A percentile compares a stretch with the other conserved stretches of the same genome.
Evolutionary conservation across 495 filamentous ascomycete species (phyloP).

Genomic region (Aspergillus kassunensis): DNA sequence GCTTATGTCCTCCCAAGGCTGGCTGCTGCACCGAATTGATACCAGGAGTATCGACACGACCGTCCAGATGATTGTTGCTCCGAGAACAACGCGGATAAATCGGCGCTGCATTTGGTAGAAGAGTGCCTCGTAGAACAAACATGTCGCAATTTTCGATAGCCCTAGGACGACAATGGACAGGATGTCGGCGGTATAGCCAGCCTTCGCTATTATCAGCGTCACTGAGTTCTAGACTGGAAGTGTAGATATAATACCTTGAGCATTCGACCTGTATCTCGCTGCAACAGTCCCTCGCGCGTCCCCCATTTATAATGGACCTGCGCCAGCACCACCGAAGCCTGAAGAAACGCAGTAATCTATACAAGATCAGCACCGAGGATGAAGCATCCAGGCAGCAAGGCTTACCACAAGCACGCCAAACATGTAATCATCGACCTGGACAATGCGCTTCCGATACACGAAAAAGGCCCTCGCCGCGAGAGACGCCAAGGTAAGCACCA

Average conservation of each 20-base stretch:
- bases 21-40: slow-evolving; percentile 13
- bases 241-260: too few species aligned
- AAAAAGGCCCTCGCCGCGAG: slow-evolving; percentile 20
- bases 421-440: slow-evolving; percentile 22
- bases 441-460: slow-evolving; percentile 8
- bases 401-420: slow-evolving; percentile 23
- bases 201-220: not conserved
- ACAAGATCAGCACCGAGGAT: not conserved
- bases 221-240: too few species aligned
- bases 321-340: not conserved
- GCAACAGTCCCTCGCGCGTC: not conserved
- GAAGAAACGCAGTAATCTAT: slow-evolving; percentile 3
- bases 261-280: not conserved
- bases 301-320: slow-evolving; percentile 11
- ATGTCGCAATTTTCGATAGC: slow-evolving; percentile 11
- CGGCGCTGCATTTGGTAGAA: slow-evolving; percentile 9
- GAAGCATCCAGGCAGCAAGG: not conserved
- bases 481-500: slow-evolving; percentile 22
- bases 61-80: slow-evolving; percentile 13
- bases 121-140: slow-evolving; percentile 5
- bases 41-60: slow-evolving; percentile 14
- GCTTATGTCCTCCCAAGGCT: slow-evolving; percentile 22
- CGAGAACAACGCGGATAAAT: slow-evolving; percentile 13
- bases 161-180: slow-evolving; percentile 14
- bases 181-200: slow-evolving; percentile 10